These are phyloP conservation scores for Termitomyces sp. DNA, from an alignment of 1,284 basidiomycete species.

Conservation along the genomic window DNA sequence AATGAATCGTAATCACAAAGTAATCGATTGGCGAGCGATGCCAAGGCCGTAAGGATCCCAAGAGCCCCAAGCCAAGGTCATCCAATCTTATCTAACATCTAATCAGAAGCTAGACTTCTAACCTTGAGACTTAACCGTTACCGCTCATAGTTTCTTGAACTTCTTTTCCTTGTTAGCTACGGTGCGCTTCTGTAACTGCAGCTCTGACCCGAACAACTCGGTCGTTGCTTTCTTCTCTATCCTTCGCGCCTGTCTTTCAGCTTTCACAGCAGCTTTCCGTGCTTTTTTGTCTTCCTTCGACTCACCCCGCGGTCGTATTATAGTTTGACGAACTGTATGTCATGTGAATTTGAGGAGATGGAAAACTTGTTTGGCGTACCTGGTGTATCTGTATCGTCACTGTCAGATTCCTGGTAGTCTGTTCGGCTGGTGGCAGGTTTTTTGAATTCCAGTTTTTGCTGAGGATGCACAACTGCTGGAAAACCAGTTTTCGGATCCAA, in stretches of 20 bases:
- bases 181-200: conserved; percentile 64
- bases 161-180: conserved; percentile 42
- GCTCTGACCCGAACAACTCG: conserved; percentile 71
- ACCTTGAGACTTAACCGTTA: background rate
- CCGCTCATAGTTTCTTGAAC: conserved; percentile 35
- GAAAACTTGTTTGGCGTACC: conserved; percentile 4
- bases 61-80: too few species aligned
- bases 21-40: conserved; percentile 7
- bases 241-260: conserved; percentile 70
- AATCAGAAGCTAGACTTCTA: conserved; percentile 9
- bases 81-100: conserved; percentile 13
- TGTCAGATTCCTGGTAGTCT: conserved; percentile 22
- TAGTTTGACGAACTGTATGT: conserved; percentile 36
- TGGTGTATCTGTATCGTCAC: conserved; percentile 29
- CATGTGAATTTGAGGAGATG: background rate
- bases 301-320: conserved; percentile 76
- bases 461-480: conserved; percentile 45
- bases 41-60: background rate
- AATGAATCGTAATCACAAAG: conserved; percentile 1
- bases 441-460: conserved; percentile 7
- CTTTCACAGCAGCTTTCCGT: conserved; percentile 86
- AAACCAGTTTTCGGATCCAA: conserved; percentile 75
- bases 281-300: conserved; percentile 82
- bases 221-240: conserved; percentile 79
- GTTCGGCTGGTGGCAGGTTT: conserved; percentile 15